Conservation (phyloP, 768 basidiomycete genomes). For the Phlebiopsis gigantea region DNA sequence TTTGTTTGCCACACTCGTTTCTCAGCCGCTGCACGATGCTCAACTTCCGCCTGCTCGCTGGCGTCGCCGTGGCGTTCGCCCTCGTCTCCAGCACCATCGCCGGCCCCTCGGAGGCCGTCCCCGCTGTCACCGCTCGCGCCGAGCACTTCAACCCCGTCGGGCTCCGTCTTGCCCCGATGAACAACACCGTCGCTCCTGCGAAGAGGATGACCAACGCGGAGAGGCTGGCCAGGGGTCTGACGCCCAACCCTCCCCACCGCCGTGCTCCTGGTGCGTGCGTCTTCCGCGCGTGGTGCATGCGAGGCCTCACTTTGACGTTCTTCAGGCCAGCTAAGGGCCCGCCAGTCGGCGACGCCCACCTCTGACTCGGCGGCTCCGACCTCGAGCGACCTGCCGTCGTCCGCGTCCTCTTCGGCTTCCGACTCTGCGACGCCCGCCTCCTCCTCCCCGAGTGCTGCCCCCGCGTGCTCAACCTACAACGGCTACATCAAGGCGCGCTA, state of each 20-base stretch:
- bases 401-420: background rate
- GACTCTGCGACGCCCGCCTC: background rate
- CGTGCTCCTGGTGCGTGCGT: background rate
- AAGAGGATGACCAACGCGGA: constrained; percentile 9
- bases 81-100: background rate
- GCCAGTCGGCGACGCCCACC: background rate
- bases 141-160: background rate
- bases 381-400: background rate
- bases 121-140: background rate
- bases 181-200: background rate
- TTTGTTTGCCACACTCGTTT: background rate
- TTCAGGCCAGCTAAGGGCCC: background rate
- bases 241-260: background rate
- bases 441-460: background rate
- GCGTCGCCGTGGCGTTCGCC: background rate
- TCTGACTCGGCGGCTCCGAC: background rate
- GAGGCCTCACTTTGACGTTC: too few relatives aligned
- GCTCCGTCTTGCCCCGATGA: background rate
- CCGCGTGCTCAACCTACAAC: background rate
- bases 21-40: background rate
- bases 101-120: background rate
- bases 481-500: background rate
- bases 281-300: background rate
- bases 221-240: constrained; percentile 1
- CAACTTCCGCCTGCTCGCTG: background rate